Evolutionary conservation across 2,329 filamentous ascomycete species (phyloP), one percentile per base, ranked within the genome.

Genomic region (Coleophoma eucalyptorum): DNA sequence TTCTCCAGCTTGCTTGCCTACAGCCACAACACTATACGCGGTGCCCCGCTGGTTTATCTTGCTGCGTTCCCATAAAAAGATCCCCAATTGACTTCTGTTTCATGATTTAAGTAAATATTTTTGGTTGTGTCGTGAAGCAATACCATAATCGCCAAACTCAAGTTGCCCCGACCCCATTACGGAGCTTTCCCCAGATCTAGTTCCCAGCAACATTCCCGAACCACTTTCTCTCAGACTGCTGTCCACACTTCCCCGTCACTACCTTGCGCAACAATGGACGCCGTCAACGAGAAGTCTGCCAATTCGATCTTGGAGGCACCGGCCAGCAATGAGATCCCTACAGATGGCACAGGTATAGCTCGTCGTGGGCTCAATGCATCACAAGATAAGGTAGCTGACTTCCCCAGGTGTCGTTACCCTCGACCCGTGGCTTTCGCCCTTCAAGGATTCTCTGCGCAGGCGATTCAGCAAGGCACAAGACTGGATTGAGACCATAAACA

Each of bases 381-480:
- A 18, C 21, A 40, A 11, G 16, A 20, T 31, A 34, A 51, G 11
- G 55, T 13, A 57, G 48, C 55, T 60, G 46, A 61, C 53, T 46
- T 34, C 38, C 3, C 42, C 65, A 96, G 94, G 93, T 61, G 91
- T 97, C 48, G 72, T 95, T 58, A 75, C 89, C 68, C 79, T 97
- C 52, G 94, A 99, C 67, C 90, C 92, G 43, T 97, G 87, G 82
- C 83, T 99, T 49, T 81, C 83, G 48, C 93, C 94, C 4, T 97
- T 95, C 77, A 81, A 84, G 62, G 89, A 87, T 50, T 75, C 85
- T 32, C 76, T 99, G 57, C 86, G 83, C 68, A 80, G 83, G 54
- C 84, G 94, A 65, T 97, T 86, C 70, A 72, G 80, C 51, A 90
- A 89, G 66, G 84, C 92, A 11, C 85, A 95, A 62, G 76, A 88